These are phyloP conservation scores for Lagenidium giganteum DNA, from an alignment of 352 stramenopile genomes.

Conservation along the genomic window DNA sequence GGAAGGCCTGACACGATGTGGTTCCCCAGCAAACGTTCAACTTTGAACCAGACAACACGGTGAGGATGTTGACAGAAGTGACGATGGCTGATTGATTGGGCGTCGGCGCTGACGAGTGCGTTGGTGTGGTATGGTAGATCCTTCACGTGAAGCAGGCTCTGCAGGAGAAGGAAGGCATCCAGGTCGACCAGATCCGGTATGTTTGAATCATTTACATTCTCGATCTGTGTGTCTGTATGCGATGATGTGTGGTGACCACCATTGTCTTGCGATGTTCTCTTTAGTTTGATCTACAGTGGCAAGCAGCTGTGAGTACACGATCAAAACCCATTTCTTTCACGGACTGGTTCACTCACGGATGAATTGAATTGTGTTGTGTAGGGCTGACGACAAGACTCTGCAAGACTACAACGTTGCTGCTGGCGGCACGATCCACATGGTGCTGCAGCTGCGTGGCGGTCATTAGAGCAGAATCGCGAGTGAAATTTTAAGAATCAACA, in stretches of 20 bases:
- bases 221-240: neutral
- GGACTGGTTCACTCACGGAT: neutral
- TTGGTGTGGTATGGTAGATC: conserved; percentile 53
- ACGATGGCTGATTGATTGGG: neutral
- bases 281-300: conserved; percentile 97
- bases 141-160: conserved; percentile 96
- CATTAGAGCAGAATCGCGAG: conserved; percentile 45
- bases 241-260: neutral
- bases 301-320: conserved; percentile 92
- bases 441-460: conserved; percentile 96
- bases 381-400: conserved; percentile 94
- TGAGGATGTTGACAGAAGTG: conserved; percentile 11
- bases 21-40: conserved; percentile 79
- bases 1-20: neutral
- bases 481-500: too few relatives aligned
- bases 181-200: conserved; percentile 79
- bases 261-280: too few relatives aligned
- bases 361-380: conserved; percentile 14
- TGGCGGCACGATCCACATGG: conserved; percentile 98
- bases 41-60: conserved; percentile 85
- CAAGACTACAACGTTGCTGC: conserved; percentile 96
- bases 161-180: conserved; percentile 98
- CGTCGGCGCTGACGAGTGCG: neutral
- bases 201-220: neutral
- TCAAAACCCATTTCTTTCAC: neutral